Conservation (phyloP, 2,329 filamentous ascomycete genomes). For the Keithomyces neogunnii region DNA sequence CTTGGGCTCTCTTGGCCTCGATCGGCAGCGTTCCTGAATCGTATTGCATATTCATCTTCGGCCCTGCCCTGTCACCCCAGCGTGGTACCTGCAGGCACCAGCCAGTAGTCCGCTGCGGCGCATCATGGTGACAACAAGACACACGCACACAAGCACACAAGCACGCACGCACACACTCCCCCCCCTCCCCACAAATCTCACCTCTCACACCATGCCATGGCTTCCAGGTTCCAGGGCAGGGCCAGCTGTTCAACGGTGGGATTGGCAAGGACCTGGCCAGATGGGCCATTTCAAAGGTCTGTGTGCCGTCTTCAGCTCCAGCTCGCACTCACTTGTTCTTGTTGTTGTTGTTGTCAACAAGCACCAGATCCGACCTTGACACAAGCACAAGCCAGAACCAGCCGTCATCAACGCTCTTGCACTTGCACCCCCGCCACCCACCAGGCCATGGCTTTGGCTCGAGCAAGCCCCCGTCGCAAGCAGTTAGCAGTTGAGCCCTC, state of each 20-base stretch:
- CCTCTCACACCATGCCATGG: background rate
- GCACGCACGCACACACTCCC: background rate
- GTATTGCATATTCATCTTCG: background rate
- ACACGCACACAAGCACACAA: background rate
- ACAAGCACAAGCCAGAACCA: background rate
- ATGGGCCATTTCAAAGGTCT: too few species aligned
- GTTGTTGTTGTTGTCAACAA: too few species aligned
- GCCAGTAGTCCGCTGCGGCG: conserved; percentile 4
- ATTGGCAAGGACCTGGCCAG: background rate
- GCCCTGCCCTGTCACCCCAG: background rate
- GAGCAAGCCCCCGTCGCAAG: conserved; percentile 4
- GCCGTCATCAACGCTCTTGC: too few species aligned
- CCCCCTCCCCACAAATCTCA: background rate
- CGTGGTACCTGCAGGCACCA: conserved; percentile 9
- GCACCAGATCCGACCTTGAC: too few species aligned
- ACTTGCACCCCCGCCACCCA: background rate
- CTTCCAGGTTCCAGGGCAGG: background rate
- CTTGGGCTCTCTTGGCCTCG: background rate
- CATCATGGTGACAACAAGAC: background rate
- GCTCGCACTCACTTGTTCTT: too few species aligned
- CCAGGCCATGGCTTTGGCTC: conserved; percentile 6
- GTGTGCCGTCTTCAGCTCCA: background rate
- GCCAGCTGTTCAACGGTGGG: background rate
- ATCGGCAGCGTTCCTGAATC: conserved; percentile 6
- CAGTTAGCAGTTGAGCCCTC: background rate